A percentile compares a stretch with the other conserved stretches of the same genome.
Evolutionary conservation across 2,329 filamentous ascomycete species (phyloP).

Genomic region (Alternaria brassicae): DNA sequence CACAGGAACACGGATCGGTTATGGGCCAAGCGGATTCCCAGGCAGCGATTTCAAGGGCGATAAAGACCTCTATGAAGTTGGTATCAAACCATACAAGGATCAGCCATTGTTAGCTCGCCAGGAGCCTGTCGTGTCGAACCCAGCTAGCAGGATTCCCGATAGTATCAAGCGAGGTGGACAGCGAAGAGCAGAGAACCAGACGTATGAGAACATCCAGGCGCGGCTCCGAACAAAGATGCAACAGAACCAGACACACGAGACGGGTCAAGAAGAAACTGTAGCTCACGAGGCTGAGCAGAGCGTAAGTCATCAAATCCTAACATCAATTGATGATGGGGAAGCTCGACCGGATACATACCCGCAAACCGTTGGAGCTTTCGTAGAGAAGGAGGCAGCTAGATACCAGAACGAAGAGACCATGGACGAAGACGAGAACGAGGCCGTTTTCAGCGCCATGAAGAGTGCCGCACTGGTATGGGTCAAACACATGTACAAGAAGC

Average conservation of each 20-base stretch:
- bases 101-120: conserved; percentile 25
- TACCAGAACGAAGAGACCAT: conserved; percentile 4
- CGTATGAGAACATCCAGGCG: conserved; percentile 7
- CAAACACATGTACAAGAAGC: conserved; percentile 4
- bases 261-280: neutral
- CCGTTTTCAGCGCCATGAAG: conserved; percentile 13
- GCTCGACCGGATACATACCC: neutral
- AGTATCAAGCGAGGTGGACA: conserved; percentile 11
- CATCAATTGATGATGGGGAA: neutral
- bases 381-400: conserved; percentile 7
- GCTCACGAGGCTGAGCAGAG: neutral
- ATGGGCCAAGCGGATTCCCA: neutral
- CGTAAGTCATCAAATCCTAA: neutral
- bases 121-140: conserved; percentile 15
- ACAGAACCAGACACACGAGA: neutral
- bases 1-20: neutral
- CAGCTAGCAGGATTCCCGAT: conserved; percentile 15
- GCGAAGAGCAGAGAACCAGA: conserved; percentile 7
- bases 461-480: conserved; percentile 25
- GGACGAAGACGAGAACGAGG: conserved; percentile 23
- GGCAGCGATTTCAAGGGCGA: neutral
- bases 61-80: neutral
- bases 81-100: conserved; percentile 8
- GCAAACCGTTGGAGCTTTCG: conserved; percentile 14
- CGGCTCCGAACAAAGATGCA: neutral